Base-by-base conservation (phyloP, 225 moss, liverwort and hornwort species). In the Sphagnum tenellum region DNA sequence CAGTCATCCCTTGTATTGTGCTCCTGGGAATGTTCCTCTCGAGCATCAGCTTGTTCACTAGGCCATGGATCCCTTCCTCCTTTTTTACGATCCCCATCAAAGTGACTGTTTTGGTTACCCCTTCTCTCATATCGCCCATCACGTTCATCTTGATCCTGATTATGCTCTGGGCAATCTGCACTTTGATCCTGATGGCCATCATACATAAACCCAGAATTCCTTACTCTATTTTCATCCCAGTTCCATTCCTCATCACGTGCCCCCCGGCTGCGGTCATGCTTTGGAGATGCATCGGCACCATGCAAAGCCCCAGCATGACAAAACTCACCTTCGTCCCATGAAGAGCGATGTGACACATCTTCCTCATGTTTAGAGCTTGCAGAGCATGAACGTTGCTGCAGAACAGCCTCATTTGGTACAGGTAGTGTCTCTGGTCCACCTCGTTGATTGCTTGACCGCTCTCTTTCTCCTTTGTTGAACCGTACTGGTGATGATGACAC, bases 401-500 rank as follows among this genome's bases (percentile, higher is more conserved):
- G 58, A 63, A 69, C 67, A 66, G 64, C 69, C 62, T 78, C 81
- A 69, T 67, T 62, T 55, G 61, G 67, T 64, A 77, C 60, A 46
- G 55, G 49, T 29, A 69, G 59, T 49, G 76, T 66, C 66, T 82
- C 73, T 44, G 68, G 29, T 53, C 69, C 74, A 69, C 73, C 78
- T 81, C 77, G 73, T 29, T 29, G 29, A 29, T 29, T 29, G 29
- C 29, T 29, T 29, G 29, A 29, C 29, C 29, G 29, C 29, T 29
- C 29, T 49, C 59, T 65, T 44, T 45, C 89, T 63, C 78, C 85
- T 75, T 90, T 92, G 49, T 76, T 65, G 72, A 76, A 79, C 70
- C 88, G 84, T 62, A 90, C 49, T 67, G 96, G 96, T 58, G 92
- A 90, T 48, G 92, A 92, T 55, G 96, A 98, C 62, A 98, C 96